Evolutionary conservation across 2,329 filamentous ascomycete genomes (phyloP), one percentile per base, ranked within the genome.

Genomic region (Talaromyces albobiverticillius): DNA sequence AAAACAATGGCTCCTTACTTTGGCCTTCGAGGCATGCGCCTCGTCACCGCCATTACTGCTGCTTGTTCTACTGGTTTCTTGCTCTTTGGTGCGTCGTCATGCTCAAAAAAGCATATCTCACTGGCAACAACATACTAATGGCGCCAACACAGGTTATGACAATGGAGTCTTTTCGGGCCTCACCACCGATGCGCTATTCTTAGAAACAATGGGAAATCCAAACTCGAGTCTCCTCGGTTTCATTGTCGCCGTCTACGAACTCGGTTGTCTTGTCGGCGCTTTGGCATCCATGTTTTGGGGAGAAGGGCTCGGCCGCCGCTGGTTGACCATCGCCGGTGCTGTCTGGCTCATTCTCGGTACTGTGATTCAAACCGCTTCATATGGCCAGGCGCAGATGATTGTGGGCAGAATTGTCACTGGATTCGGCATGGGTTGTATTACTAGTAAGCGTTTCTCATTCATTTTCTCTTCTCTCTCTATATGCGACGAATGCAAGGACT

Each of bases 231-330:
- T 57, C 8, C 48, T 57, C 22, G 58, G 58, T 3, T 57, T 59
- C 31, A 60, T 60, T 29, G 70, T 73, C 11, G 74, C 74, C 20
- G 68, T 71, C 4, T 78, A 77, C 61, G 77, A 76, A 51, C 48
- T 78, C n/a, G 76, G 77, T 20, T 80, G 77, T 64, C 79, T 81
- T 60, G 71, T 70, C n/a, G 78, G 78, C 20, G 77, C 78, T 3
- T 67, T 80, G 29, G 65, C 72, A 9, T 79, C 76, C 38, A 79
- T 80, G 55, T 78, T 77, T 66, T 60, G 76, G 25, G 80, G 79
- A 42, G 77, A 83, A 51, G 66, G 68, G 13, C 74, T 81, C 7
- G 80, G 80, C 23, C 74, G 80, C 14, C 73, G 75, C 41, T 72
- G 71, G 58, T 76, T 77, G 5, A 80, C 80, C 55, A 77, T 79